phyloP scores from a whole-genome alignment of 371 early-diverging fungal genomes.

The Lichtheimia ornata region DNA sequence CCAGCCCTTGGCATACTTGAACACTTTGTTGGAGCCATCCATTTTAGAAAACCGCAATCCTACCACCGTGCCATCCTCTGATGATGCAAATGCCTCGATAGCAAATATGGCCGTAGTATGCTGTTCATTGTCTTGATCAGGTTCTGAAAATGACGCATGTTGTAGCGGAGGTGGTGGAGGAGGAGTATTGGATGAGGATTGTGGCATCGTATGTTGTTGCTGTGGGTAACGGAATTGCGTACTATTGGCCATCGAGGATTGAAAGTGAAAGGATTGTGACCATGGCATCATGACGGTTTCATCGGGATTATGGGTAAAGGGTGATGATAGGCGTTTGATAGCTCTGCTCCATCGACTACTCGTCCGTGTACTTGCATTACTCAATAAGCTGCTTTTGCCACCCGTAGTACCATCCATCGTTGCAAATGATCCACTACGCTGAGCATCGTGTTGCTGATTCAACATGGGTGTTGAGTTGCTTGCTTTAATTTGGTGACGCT shows the following conservation, averaged over 20 bases:
- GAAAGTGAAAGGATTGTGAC: conserved; percentile 7
- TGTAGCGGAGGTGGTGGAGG: background rate
- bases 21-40: conserved; percentile 47
- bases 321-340: conserved; percentile 27
- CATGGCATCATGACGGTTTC: conserved; percentile 12
- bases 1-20: conserved; percentile 48
- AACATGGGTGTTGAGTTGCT: conserved; percentile 12
- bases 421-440: conserved; percentile 8
- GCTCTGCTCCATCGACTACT: conserved; percentile 25
- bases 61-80: conserved; percentile 14
- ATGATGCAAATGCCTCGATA: conserved; percentile 33
- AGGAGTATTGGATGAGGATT: background rate
- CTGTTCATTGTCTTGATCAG: conserved; percentile 8
- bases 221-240: background rate
- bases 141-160: background rate
- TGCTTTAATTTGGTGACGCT: background rate
- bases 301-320: conserved; percentile 9
- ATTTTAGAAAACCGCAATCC: conserved; percentile 35
- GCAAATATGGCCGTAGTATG: conserved; percentile 38
- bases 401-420: conserved; percentile 1
- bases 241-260: conserved; percentile 3
- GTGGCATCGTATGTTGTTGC: background rate
- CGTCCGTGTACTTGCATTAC: conserved; percentile 14
- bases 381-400: conserved; percentile 14
- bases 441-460: conserved; percentile 11